Evolutionary conservation across 1,284 basidiomycete species (phyloP).

Genomic region (Cystobasidium sp.): DNA sequence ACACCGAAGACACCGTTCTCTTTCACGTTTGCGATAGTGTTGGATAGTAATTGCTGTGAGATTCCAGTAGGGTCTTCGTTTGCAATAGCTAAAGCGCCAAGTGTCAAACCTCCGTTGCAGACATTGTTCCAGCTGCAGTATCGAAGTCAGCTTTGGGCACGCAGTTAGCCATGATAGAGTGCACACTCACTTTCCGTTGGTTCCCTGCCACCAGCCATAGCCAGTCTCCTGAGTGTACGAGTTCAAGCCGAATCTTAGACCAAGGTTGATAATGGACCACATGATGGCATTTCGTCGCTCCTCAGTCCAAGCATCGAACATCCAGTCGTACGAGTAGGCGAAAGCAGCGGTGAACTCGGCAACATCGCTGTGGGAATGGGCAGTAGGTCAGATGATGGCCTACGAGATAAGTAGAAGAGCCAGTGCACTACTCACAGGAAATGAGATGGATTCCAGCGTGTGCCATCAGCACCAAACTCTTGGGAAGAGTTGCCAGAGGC

Average conservation of each 20-base stretch:
- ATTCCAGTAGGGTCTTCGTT: constrained; percentile 78
- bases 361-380: constrained; percentile 63
- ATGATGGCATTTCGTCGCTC: constrained; percentile 74
- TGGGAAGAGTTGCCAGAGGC: constrained; percentile 66
- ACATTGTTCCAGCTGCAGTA: constrained; percentile 90
- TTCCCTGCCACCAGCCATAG: constrained; percentile 57
- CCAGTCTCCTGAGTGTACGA: constrained; percentile 51
- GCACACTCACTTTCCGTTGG: constrained; percentile 59
- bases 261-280: constrained; percentile 76
- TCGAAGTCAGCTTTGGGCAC: background rate
- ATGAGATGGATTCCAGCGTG: constrained; percentile 63
- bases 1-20: constrained; percentile 74
- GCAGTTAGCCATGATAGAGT: background rate
- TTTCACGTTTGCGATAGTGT: constrained; percentile 75
- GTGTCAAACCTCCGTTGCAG: constrained; percentile 86
- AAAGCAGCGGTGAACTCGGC: constrained; percentile 85
- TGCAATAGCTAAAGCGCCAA: constrained; percentile 87
- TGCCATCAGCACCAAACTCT: constrained; percentile 66
- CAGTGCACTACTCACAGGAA: constrained; percentile 66
- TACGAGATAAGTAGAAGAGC: background rate
- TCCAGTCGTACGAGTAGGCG: constrained; percentile 91
- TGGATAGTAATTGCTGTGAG: constrained; percentile 69
- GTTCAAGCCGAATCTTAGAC: constrained; percentile 64
- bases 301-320: constrained; percentile 81
- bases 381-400: background rate